phyloP scores from a whole-genome alignment of 2,329 filamentous ascomycete species.

The Phialophora expanda region DNA sequence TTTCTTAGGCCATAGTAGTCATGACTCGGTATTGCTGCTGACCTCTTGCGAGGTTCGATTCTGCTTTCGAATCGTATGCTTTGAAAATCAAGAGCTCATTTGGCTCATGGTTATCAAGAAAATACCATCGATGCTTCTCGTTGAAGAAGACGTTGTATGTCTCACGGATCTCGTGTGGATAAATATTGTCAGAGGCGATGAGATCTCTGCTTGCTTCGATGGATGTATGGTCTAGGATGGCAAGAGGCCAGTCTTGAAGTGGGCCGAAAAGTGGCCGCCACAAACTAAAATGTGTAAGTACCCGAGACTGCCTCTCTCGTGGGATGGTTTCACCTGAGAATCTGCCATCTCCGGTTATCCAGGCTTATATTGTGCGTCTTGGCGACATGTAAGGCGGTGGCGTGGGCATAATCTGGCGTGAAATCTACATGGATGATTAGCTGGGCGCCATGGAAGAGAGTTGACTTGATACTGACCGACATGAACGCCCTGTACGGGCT shows the following conservation, averaged over 20 bases:
- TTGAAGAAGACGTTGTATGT: constrained; percentile 1
- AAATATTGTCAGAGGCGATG: constrained; percentile 5
- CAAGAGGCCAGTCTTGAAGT: constrained; percentile 2
- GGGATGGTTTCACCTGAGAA: constrained; percentile 3
- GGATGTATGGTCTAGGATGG: constrained; percentile 1
- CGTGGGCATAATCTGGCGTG: constrained; percentile 4
- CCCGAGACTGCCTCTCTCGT: constrained; percentile 1
- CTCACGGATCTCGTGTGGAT: constrained; percentile 1
- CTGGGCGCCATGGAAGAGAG: constrained; percentile 2
- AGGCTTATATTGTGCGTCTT: constrained; percentile 3
- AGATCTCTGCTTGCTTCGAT: constrained; percentile 1
- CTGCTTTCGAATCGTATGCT: constrained; percentile 8
- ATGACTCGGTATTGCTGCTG: constrained; percentile 8
- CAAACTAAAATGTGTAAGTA: constrained; percentile 2
- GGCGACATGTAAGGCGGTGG: constrained; percentile 2
- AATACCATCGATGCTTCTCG: constrained; percentile 8
- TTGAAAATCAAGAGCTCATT: constrained; percentile 8
- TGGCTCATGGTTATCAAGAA: not conserved
- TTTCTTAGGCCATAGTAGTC: constrained; percentile 5
- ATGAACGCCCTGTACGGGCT: constrained; percentile 4
- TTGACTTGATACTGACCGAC: constrained; percentile 3
- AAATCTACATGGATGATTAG: constrained; percentile 2
- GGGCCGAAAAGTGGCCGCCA: constrained; percentile 4
- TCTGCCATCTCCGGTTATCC: constrained; percentile 3
- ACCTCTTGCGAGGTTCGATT: constrained; percentile 8